A percentile compares a stretch with the other conserved stretches of the same genome.
Evolutionary conservation across 495 filamentous ascomycete genomes (phyloP).

Genomic region (Penicillium argentinense): DNA sequence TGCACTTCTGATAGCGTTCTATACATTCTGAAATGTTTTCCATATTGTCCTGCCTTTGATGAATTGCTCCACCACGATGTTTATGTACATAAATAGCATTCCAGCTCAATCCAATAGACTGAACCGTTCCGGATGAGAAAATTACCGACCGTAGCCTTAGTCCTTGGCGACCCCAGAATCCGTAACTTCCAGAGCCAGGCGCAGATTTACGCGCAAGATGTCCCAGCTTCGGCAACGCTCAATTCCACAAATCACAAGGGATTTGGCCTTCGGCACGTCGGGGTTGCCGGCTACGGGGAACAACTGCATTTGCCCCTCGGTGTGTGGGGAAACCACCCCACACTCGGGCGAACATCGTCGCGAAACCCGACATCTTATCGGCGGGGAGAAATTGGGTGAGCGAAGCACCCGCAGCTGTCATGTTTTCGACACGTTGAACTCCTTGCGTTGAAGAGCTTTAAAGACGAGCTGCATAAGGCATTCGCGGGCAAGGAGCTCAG

Average conservation of each 20-base stretch:
- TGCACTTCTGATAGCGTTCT: slow-evolving; percentile 1
- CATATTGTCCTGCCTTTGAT: slow-evolving; percentile 8
- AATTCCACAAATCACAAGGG: slow-evolving; percentile 5
- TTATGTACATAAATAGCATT: slow-evolving; percentile 20
- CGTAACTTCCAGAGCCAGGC: too few relatives aligned
- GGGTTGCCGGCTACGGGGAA: background rate
- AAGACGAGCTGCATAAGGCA: background rate
- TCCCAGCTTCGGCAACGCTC: background rate
- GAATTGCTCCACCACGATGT: slow-evolving; percentile 7
- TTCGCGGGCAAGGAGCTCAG: too few relatives aligned
- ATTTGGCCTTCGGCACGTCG: slow-evolving; percentile 3
- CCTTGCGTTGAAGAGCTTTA: background rate
- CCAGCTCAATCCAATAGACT: slow-evolving; percentile 17
- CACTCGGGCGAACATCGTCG: slow-evolving; percentile 33
- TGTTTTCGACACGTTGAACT: background rate
- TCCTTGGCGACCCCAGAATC: background rate
- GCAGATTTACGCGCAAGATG: too few relatives aligned
- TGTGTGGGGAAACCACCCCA: slow-evolving; percentile 20
- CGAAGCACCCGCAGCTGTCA: background rate
- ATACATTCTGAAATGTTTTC: slow-evolving; percentile 4
- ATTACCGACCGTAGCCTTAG: too few relatives aligned
- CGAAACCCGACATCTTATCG: slow-evolving; percentile 35
- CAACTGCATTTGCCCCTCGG: slow-evolving; percentile 6
- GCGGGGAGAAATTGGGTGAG: slow-evolving; percentile 3
- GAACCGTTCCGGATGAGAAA: slow-evolving; percentile 11